These are phyloP conservation scores for Linnemannia schmuckeri DNA, from an alignment of 192 early-diverging fungal genomes.

Conservation along the genomic window DNA sequence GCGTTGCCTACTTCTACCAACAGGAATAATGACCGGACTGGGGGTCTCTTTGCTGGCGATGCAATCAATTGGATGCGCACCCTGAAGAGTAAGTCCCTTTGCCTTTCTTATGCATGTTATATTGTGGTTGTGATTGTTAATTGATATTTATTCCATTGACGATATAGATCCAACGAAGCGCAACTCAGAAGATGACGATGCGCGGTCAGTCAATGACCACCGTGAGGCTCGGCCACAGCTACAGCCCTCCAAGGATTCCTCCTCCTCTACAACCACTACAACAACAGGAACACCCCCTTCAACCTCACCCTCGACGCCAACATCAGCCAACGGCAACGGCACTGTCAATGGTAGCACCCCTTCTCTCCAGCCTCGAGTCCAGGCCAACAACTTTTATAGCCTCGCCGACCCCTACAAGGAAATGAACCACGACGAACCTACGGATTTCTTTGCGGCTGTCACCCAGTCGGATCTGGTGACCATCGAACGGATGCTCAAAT, in stretches of 20 bases:
- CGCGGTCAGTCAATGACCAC: background rate
- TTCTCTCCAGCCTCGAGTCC: constrained; percentile 25
- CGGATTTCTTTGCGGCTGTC: constrained; percentile 43
- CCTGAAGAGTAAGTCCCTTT: constrained; percentile 27
- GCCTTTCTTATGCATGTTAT: background rate
- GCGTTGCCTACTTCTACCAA: background rate
- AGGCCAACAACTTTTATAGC: constrained; percentile 43
- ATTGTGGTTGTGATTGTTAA: background rate
- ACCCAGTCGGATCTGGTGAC: constrained; percentile 33
- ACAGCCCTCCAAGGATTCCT: constrained; percentile 30
- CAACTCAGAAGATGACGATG: constrained; percentile 5
- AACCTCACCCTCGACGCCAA: constrained; percentile 14
- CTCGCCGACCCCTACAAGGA: constrained; percentile 47
- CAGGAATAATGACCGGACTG: background rate
- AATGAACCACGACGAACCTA: constrained; percentile 32
- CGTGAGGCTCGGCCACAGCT: constrained; percentile 15
- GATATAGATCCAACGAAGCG: background rate
- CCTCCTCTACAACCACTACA: constrained; percentile 14
- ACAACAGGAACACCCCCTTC: constrained; percentile 22
- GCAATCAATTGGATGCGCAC: constrained; percentile 17
- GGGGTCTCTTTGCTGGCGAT: constrained; percentile 15
- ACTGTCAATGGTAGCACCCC: background rate
- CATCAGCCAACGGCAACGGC: background rate
- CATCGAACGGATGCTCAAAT: constrained; percentile 41
- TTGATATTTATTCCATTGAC: background rate